Evolutionary conservation across 1,284 basidiomycete species (phyloP).

Genomic region (Takashimella koratensis): DNA sequence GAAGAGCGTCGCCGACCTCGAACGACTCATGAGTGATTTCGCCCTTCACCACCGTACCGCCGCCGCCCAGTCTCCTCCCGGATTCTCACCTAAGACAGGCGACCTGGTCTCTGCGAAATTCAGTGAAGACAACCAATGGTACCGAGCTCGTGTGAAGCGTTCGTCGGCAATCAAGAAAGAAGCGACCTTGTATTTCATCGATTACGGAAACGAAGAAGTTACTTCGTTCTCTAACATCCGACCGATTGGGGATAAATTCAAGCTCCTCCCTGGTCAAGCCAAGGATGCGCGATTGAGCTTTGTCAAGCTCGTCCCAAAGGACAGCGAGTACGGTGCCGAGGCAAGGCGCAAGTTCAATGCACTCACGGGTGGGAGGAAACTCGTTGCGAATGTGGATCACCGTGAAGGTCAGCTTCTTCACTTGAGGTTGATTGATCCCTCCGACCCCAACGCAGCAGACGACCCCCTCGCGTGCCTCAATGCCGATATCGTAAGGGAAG

Average conservation of each 20-base stretch:
- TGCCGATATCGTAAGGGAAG: constrained; percentile 66
- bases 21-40: constrained; percentile 91
- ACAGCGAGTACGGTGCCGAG: constrained; percentile 79
- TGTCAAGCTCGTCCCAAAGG: constrained; percentile 69
- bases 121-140: constrained; percentile 77
- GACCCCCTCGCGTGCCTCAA: constrained; percentile 77
- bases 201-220: constrained; percentile 77
- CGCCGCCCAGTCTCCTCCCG: constrained; percentile 55
- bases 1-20: constrained; percentile 82
- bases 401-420: constrained; percentile 73
- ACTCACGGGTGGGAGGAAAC: constrained; percentile 79
- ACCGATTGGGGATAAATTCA: constrained; percentile 80
- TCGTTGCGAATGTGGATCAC: constrained; percentile 85
- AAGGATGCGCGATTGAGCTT: constrained; percentile 56
- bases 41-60: constrained; percentile 72
- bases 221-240: constrained; percentile 66
- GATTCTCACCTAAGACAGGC: constrained; percentile 72
- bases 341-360: constrained; percentile 78
- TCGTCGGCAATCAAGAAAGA: constrained; percentile 73
- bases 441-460: constrained; percentile 61
- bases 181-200: constrained; percentile 49
- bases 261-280: constrained; percentile 67
- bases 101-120: constrained; percentile 77
- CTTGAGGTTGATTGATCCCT: constrained; percentile 80
- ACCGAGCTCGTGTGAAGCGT: constrained; percentile 81